These are phyloP conservation scores for Mesotaenium endlicherianum DNA, from an alignment of 139 green algal genomes.

Conservation along the genomic window DNA sequence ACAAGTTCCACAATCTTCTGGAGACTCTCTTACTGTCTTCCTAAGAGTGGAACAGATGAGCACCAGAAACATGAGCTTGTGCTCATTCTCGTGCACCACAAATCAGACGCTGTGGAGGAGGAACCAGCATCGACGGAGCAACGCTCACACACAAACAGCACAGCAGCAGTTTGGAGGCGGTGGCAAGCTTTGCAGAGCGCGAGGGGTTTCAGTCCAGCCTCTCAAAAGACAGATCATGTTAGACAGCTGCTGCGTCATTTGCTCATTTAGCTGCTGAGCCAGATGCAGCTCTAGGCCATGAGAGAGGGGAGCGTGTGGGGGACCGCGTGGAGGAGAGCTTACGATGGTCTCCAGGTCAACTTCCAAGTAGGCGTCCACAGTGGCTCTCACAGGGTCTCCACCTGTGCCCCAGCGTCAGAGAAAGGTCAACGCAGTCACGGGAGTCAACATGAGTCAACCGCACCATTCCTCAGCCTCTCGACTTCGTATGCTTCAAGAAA, in stretches of 20 bases:
- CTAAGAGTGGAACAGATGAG: too few species aligned
- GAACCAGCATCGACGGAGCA: too few species aligned
- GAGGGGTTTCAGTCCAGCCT: not conserved
- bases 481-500: too few species aligned
- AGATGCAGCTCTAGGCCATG: not conserved
- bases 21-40: too few species aligned
- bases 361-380: slow-evolving; percentile 21
- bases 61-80: too few species aligned
- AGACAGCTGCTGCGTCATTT: not conserved
- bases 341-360: slow-evolving; percentile 24
- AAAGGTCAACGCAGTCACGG: too few species aligned
- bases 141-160: not conserved
- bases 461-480: too few species aligned
- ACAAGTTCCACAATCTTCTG: too few species aligned
- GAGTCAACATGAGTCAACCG: too few species aligned
- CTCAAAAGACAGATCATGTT: not conserved
- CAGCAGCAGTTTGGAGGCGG: not conserved
- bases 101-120: too few species aligned
- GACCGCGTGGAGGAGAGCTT: not conserved
- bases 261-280: too few species aligned
- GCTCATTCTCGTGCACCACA: too few species aligned
- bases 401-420: not conserved
- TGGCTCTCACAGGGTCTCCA: not conserved
- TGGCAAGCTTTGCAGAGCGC: not conserved
- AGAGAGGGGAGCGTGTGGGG: not conserved